phyloP scores from a whole-genome alignment of 805 yeast genomes.

The Cyberlindnera euphorbiae region DNA sequence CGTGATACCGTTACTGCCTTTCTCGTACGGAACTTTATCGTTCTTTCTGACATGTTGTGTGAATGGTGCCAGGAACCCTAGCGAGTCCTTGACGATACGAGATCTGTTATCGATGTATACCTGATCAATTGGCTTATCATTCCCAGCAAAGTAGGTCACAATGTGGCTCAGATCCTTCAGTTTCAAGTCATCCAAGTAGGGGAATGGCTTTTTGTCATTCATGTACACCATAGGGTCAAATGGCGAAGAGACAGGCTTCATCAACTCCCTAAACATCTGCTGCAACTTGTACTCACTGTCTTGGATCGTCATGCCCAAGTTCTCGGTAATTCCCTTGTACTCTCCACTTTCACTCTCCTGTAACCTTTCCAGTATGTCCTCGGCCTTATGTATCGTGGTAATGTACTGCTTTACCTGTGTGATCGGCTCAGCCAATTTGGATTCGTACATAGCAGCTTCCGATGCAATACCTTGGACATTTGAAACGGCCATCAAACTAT shows the following conservation, averaged over 20 bases:
- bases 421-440: slow-evolving; percentile 29
- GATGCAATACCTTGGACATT: slow-evolving; percentile 46
- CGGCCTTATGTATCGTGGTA: slow-evolving; percentile 39
- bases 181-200: slow-evolving; percentile 33
- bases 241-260: slow-evolving; percentile 36
- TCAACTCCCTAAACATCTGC: slow-evolving; percentile 41
- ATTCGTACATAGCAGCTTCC: slow-evolving; percentile 39
- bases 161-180: slow-evolving; percentile 37
- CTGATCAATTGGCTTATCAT: slow-evolving; percentile 28
- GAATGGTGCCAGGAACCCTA: slow-evolving; percentile 43
- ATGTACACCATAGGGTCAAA: slow-evolving; percentile 42
- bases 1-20: slow-evolving; percentile 55
- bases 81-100: slow-evolving; percentile 35
- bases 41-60: slow-evolving; percentile 36
- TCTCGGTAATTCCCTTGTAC: slow-evolving; percentile 64
- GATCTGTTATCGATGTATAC: slow-evolving; percentile 39
- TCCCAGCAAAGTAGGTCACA: slow-evolving; percentile 40
- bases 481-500: slow-evolving; percentile 43
- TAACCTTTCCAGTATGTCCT: slow-evolving; percentile 37
- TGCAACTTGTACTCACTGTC: slow-evolving; percentile 54
- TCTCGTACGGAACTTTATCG: slow-evolving; percentile 49
- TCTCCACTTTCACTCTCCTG: slow-evolving; percentile 33
- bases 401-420: slow-evolving; percentile 32
- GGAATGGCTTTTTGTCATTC: slow-evolving; percentile 37
- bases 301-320: slow-evolving; percentile 50